Conservation (phyloP, 2,329 filamentous ascomycete genomes). For the Colletotrichum siamense region DNA sequence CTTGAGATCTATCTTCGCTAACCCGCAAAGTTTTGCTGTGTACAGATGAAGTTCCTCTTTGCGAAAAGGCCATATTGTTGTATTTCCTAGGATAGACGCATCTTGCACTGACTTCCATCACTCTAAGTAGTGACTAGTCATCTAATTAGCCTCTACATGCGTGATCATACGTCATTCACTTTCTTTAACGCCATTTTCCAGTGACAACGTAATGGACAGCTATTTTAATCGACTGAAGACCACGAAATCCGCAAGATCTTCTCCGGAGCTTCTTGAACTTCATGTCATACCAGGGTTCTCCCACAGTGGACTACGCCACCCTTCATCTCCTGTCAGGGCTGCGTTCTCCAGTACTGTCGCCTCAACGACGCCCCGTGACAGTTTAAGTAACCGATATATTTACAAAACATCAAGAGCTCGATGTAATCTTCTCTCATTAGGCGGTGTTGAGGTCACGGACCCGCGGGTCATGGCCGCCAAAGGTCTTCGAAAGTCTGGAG, state of each 20-base stretch:
- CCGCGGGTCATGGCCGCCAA: background rate
- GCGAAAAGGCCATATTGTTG: background rate
- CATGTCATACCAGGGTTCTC: background rate
- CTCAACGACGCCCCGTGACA: background rate
- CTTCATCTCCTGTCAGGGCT: background rate
- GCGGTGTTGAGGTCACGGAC: background rate
- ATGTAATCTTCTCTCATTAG: background rate
- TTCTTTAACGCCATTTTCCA: background rate
- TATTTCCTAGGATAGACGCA: background rate
- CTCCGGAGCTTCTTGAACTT: background rate
- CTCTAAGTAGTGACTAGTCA: background rate
- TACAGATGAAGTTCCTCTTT: background rate
- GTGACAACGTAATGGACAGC: background rate
- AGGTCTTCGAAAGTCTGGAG: background rate
- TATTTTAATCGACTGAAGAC: background rate
- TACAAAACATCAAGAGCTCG: background rate
- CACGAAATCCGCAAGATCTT: background rate
- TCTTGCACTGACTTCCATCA: background rate
- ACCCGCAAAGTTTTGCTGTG: background rate
- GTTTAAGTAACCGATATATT: background rate
- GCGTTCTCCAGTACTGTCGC: background rate
- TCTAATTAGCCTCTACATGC: background rate
- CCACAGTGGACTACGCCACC: background rate
- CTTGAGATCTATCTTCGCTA: background rate
- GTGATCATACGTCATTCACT: background rate